phyloP scores from a whole-genome alignment of 2,329 filamentous ascomycete species.

The Phaeophleospora eucalypticola region DNA sequence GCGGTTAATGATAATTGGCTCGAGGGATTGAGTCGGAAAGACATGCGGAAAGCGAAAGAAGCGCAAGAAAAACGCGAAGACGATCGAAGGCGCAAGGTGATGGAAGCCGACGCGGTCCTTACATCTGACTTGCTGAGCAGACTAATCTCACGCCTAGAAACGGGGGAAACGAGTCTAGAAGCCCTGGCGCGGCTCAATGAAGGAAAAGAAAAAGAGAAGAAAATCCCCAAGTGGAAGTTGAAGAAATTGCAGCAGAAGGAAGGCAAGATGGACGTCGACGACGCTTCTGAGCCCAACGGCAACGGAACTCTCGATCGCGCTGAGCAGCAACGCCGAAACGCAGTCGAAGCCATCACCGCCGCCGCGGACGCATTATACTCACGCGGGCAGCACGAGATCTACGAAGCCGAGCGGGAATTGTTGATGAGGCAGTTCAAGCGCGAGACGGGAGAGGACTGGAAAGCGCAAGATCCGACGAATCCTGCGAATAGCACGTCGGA shows the following conservation, averaged over 20 bases:
- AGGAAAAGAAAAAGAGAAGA: constrained; percentile 31
- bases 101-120: constrained; percentile 69
- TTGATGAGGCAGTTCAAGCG: constrained; percentile 77
- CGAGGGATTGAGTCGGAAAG: constrained; percentile 86
- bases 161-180: constrained; percentile 81
- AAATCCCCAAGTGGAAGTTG: constrained; percentile 60
- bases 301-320: neutral
- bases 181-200: constrained; percentile 69
- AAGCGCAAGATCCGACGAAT: too few relatives aligned
- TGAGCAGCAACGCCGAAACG: constrained; percentile 54
- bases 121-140: constrained; percentile 68
- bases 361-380: constrained; percentile 83
- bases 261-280: constrained; percentile 65
- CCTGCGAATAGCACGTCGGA: constrained; percentile 4
- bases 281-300: constrained; percentile 12
- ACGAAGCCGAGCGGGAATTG: constrained; percentile 80
- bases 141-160: constrained; percentile 70
- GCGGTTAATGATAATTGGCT: constrained; percentile 90
- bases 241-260: constrained; percentile 46
- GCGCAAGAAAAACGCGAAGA: constrained; percentile 82
- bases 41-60: constrained; percentile 81
- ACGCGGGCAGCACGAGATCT: constrained; percentile 82
- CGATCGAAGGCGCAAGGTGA: constrained; percentile 66
- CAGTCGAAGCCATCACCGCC: constrained; percentile 79
- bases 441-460: constrained; percentile 86